Percentiles rank a stretch among this genome's conserved stretches.
These are phyloP conservation scores for Gentiana straminea DNA, from an alignment of 257 asterid genomes.

Conservation along the genomic window DNA sequence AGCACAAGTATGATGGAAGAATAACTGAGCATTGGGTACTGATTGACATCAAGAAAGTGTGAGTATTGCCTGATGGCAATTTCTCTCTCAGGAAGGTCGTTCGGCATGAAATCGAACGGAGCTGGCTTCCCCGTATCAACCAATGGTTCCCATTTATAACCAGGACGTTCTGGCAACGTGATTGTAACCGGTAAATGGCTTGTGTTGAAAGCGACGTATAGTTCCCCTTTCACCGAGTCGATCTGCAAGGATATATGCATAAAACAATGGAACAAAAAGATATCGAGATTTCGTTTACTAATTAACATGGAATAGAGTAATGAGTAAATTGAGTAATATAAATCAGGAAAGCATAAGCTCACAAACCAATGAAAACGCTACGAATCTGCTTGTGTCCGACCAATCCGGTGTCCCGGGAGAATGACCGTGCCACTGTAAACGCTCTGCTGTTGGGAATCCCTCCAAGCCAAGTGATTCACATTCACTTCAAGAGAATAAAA, in stretches of 20 bases:
- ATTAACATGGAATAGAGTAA: too few relatives aligned
- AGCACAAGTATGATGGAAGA: conserved; percentile 68
- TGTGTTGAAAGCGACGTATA: conserved; percentile 69
- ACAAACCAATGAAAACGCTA: conserved; percentile 78
- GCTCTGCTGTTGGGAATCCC: conserved; percentile 87
- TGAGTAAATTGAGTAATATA: too few relatives aligned
- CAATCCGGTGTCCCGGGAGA: conserved; percentile 79
- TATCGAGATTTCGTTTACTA: too few relatives aligned
- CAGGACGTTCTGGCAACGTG: conserved; percentile 65
- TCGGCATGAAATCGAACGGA: conserved; percentile 63
- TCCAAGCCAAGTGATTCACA: conserved; percentile 85
- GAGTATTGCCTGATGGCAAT: conserved; percentile 47
- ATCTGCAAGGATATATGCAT: conserved; percentile 25
- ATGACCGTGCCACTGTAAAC: conserved; percentile 94
- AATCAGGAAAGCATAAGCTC: background rate
- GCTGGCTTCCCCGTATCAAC: conserved; percentile 84
- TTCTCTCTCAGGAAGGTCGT: conserved; percentile 37
- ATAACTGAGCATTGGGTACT: conserved; percentile 89
- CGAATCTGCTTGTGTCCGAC: conserved; percentile 79
- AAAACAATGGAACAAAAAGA: background rate
- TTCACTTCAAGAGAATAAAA: conserved; percentile 34
- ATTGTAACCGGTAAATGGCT: conserved; percentile 63
- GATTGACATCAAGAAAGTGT: conserved; percentile 73
- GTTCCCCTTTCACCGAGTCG: conserved; percentile 72
- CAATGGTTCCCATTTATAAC: conserved; percentile 75